phyloP scores from a whole-genome alignment of 176 grass and related monocot genomes.

The Rhynchospora tenuis region DNA sequence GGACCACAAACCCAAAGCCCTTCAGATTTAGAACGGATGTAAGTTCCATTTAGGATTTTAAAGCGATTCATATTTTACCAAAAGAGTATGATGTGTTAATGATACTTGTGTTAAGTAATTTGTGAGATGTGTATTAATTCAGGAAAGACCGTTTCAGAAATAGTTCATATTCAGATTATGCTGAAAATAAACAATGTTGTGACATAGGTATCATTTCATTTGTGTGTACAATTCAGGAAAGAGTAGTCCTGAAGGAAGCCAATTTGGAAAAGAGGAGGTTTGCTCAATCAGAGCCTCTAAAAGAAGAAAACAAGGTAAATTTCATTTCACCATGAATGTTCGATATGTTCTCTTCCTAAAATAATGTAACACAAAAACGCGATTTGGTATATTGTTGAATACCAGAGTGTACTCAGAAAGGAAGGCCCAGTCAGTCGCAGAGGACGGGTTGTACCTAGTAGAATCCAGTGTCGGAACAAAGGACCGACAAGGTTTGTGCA shows the following conservation, averaged over 20 bases:
- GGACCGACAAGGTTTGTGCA: background rate
- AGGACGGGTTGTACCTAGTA: constrained; percentile 6
- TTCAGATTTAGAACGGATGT: constrained; percentile 89
- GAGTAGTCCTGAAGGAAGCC: constrained; percentile 76
- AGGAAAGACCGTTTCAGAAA: constrained; percentile 34
- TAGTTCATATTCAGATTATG: background rate
- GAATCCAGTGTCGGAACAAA: constrained; percentile 2
- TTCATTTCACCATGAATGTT: constrained; percentile 1
- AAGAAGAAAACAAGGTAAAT: constrained; percentile 21
- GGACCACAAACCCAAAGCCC: constrained; percentile 78
- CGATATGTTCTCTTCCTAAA: background rate
- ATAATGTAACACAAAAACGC: background rate
- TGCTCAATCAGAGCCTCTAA: constrained; percentile 25
- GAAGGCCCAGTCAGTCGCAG: background rate
- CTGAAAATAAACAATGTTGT: background rate
- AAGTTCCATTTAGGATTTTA: constrained; percentile 22
- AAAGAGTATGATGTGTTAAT: background rate
- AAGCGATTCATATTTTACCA: background rate
- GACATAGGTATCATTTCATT: background rate
- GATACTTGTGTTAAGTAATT: background rate
- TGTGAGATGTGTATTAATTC: constrained; percentile 2
- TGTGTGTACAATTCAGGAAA: constrained; percentile 43
- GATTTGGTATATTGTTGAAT: background rate
- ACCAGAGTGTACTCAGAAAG: background rate
- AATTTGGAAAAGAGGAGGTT: constrained; percentile 49